Evolutionary conservation across 2,329 filamentous ascomycete species (phyloP), one percentile per base, ranked within the genome.

Genomic region (Sclerotinia minor): DNA sequence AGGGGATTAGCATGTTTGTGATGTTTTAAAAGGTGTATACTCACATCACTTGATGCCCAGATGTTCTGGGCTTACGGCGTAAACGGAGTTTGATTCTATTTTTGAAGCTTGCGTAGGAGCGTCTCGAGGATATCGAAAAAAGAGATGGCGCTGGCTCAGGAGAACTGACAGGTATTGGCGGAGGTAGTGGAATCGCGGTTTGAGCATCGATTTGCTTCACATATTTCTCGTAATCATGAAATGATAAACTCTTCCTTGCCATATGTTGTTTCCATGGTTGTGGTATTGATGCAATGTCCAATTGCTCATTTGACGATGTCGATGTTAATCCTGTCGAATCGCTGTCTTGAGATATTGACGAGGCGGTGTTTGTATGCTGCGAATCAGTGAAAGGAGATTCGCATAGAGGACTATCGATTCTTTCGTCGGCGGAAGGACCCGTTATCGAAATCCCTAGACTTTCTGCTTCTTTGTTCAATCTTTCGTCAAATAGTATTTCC

Each of bases 161-260:
- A 21, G 70, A 47, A 11, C 70, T 68, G 38, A 67, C 69, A 32
- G 65, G 49, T 26, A 68, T 67, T 21, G 64, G 64, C 4, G 53
- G 21, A 52, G 29, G 60, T 38, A 65, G 67, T 21, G 38, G 54
- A 52, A 67, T 70, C 17, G 64, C 61, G 24, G 57, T 55, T 38
- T 71, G 68, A 58, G 72, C 67, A 24, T 71, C 72, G 41, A 71
- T 67, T 47, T 75, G 70, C 41, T 65, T 69, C 45, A 77, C 49
- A 61, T 72, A 77, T 66, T 73, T 76, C 26, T 75, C 75, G 65
- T 76, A 77, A 44, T 74, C 75, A 9, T 72, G 69, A 65, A 77
- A 76, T 5, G 75, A 76, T 41, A 75, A 50, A 47, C 72, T 75
- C 60, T 69, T 72, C 55, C 69, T 73, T 24, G 69, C 52, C 13